Evolutionary conservation across 1,139 yeast genomes (phyloP), one percentile per base, ranked within the genome.

Genomic region (Hanseniaspora gamundiae): DNA sequence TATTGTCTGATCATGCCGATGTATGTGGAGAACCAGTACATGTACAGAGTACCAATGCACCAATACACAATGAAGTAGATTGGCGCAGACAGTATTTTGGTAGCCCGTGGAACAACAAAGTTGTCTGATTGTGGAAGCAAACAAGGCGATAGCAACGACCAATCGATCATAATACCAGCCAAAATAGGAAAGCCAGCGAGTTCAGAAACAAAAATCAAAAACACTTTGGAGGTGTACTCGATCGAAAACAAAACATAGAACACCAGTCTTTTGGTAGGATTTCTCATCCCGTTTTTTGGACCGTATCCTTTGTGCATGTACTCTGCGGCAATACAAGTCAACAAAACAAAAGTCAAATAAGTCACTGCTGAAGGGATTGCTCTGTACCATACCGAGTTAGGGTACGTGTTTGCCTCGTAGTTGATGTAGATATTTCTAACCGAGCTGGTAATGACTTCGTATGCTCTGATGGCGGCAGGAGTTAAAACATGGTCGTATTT

Each of bases 11-110:
- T 72, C 86, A 87, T 80, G 5, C 94, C 85, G 33, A 91, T 88
- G 62, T 78, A 91, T 42, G 82, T 66, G 1, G 97, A 95, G 64
- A 91, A 79, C 54, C 77, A 69, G 50, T 82, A 78, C 97, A 93
- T 88, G 64, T 86, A 91, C 19, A 72, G 54, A 0, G 95, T 86
- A 9, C 98, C 98, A 30, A 73, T 52, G 3, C 70, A 65, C 95
- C 96, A 88, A 52, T 80, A 79, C 1, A 66, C 58, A 38, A 57
- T 48, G 11, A 55, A 49, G 4, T 51, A 46, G 4, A 50, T 39
- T 13, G 56, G 54, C 13, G 6, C 46, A 8, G 53, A 56, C 60
- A 54, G 59, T 7, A 43, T 47, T 9, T 44, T 39, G 40, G 45
- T 51, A 7, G 51, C 43, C 11, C 42, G 45, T 38, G 52, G 55